Conservation (phyloP, 2,329 filamentous ascomycete species). For the Coleophoma eucalyptorum region DNA sequence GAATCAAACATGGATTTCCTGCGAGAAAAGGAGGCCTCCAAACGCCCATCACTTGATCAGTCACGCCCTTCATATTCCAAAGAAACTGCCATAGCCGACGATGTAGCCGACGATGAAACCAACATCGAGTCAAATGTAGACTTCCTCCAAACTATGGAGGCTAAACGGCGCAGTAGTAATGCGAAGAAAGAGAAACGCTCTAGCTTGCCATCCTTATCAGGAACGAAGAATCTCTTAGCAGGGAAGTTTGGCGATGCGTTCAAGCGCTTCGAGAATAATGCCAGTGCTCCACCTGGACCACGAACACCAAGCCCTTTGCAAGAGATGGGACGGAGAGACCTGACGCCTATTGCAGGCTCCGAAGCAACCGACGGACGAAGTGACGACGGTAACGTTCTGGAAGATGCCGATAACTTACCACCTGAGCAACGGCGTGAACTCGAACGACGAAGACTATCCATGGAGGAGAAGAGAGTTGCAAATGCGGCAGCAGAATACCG, state of each 20-base stretch:
- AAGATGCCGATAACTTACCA: conserved; percentile 68
- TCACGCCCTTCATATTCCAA: conserved; percentile 21
- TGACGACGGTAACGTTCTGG: conserved; percentile 61
- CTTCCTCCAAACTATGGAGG: conserved; percentile 75
- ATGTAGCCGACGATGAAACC: conserved; percentile 45
- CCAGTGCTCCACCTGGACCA: conserved; percentile 33
- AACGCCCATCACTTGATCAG: conserved; percentile 23
- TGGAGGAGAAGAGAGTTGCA: conserved; percentile 88
- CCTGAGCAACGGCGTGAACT: conserved; percentile 89
- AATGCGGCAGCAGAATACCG: conserved; percentile 87
- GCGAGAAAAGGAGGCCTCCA: conserved; percentile 64
- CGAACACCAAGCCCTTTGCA: conserved; percentile 39
- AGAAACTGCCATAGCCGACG: conserved; percentile 18
- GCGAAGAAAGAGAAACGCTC: conserved; percentile 62
- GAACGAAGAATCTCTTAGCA: conserved; percentile 77
- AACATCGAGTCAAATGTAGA: conserved; percentile 78
- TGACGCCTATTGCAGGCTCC: conserved; percentile 70
- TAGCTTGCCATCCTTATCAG: conserved; percentile 67
- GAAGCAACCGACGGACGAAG: conserved; percentile 67
- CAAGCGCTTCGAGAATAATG: conserved; percentile 71
- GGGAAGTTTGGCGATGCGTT: conserved; percentile 93
- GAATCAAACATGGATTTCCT: conserved; percentile 81
- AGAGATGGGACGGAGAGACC: conserved; percentile 35
- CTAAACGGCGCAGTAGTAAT: conserved; percentile 50
- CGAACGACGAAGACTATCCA: conserved; percentile 74